Evolutionary conservation across 75 land plant genomes (phyloP).

Genomic region (Pseudotsuga menziesii): DNA sequence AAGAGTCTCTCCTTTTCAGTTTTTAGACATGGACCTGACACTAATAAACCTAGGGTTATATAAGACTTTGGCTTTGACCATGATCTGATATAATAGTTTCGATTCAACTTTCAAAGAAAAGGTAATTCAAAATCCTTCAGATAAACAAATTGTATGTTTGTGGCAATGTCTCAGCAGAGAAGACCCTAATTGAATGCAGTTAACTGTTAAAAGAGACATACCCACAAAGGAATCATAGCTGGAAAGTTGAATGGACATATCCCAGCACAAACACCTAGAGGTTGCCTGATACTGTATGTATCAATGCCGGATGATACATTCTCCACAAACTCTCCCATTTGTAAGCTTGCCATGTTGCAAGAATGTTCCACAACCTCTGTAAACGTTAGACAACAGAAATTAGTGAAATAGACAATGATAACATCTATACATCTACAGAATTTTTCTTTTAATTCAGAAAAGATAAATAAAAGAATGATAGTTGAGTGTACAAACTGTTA

Average conservation of each 20-base stretch:
- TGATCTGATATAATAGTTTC: neutral
- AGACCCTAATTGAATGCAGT: neutral
- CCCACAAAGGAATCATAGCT: conserved; percentile 99
- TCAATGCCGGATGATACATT: conserved; percentile 92
- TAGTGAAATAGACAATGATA: neutral
- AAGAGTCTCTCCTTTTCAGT: too few species aligned
- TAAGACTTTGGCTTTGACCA: neutral
- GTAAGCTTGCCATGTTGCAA: conserved; percentile 88
- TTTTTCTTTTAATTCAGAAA: neutral
- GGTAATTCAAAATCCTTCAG: neutral
- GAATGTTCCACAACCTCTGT: conserved; percentile 97
- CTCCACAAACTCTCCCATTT: conserved; percentile 93
- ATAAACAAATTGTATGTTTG: neutral
- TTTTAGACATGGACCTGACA: too few species aligned
- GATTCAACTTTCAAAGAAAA: conserved; percentile 2
- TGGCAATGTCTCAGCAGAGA: neutral
- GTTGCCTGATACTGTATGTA: conserved; percentile 90
- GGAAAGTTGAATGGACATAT: conserved; percentile 99
- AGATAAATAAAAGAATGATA: neutral
- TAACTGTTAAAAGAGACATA: conserved; percentile 15
- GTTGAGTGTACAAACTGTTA: neutral
- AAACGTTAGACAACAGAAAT: neutral
- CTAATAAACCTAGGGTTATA: too few species aligned
- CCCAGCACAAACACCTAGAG: conserved; percentile 97
- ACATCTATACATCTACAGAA: neutral